These are phyloP conservation scores for Suhomyces anneliseae DNA, from an alignment of 1,139 yeast species.

Conservation along the genomic window DNA sequence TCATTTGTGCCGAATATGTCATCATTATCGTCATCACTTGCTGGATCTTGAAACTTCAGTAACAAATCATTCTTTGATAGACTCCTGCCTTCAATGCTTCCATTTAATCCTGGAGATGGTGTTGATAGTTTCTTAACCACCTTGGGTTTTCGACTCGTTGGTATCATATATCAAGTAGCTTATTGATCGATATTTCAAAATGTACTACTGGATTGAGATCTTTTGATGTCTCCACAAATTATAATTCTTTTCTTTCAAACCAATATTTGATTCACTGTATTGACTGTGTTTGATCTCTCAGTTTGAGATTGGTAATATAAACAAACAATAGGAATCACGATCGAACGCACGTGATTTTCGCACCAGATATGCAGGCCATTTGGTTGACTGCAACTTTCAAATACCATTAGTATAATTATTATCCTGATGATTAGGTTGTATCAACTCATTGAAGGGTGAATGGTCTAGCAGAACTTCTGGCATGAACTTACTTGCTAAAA, in stretches of 20 bases:
- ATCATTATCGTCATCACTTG: slow-evolving; percentile 21
- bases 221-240: background rate
- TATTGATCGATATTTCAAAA: background rate
- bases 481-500: slow-evolving; percentile 22
- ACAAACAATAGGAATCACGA: slow-evolving; percentile 4
- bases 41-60: slow-evolving; percentile 16
- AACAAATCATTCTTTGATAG: slow-evolving; percentile 14
- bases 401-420: background rate
- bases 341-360: background rate
- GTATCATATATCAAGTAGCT: slow-evolving; percentile 9
- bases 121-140: slow-evolving; percentile 13
- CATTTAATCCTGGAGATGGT: slow-evolving; percentile 14
- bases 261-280: background rate
- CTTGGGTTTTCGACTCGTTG: slow-evolving; percentile 13
- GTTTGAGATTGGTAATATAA: background rate
- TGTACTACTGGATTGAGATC: background rate
- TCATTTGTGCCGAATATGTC: slow-evolving; percentile 32
- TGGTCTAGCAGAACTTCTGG: slow-evolving; percentile 18
- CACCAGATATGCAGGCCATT: too few species aligned
- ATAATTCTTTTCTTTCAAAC: too few species aligned
- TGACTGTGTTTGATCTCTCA: background rate
- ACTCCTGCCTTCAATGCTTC: slow-evolving; percentile 3
- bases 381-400: background rate
- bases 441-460: slow-evolving; percentile 33
- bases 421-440: slow-evolving; percentile 50